Evolutionary conservation across 23 red algal genomes (phyloP).

Genomic region (Pyropia haitanensis): DNA sequence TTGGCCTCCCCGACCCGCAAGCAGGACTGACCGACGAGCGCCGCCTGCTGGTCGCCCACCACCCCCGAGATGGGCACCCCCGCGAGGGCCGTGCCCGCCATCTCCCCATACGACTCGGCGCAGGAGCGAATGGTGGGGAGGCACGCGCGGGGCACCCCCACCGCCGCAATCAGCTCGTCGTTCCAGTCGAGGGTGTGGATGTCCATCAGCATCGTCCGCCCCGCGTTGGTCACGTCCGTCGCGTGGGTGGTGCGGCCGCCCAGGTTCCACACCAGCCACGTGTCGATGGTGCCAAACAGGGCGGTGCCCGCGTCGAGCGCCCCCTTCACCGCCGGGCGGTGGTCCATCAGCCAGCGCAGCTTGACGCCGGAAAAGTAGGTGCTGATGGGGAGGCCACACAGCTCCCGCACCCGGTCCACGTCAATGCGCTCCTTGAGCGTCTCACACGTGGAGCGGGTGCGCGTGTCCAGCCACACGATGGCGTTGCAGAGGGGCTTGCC

Average conservation of each 20-base stretch:
- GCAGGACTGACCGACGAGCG: conserved; percentile 77
- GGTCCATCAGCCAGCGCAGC: conserved; percentile 80
- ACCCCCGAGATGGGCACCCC: conserved; percentile 73
- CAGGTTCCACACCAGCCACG: conserved; percentile 76
- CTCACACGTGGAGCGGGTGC: conserved; percentile 47
- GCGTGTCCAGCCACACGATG: conserved; percentile 73
- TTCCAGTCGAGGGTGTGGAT: conserved; percentile 59
- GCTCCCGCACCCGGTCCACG: conserved; percentile 21
- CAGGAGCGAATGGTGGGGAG: conserved; percentile 70
- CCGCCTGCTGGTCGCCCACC: conserved; percentile 89
- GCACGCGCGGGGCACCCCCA: conserved; percentile 32
- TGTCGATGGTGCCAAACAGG: conserved; percentile 81
- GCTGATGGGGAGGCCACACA: conserved; percentile 54
- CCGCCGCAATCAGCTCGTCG: conserved; percentile 25
- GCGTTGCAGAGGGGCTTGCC: conserved; percentile 63
- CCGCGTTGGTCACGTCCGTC: conserved; percentile 89
- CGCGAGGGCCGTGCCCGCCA: conserved; percentile 30
- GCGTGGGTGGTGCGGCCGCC: conserved; percentile 38
- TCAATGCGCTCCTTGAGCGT: conserved; percentile 4
- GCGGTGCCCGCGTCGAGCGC: conserved; percentile 63
- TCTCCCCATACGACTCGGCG: conserved; percentile 49
- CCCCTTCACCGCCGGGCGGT: conserved; percentile 43
- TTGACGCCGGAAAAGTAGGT: conserved; percentile 90
- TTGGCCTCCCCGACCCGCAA: conserved; percentile 61
- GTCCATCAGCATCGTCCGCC: conserved; percentile 88